Base-by-base conservation (phyloP, 2,329 filamentous ascomycete genomes). In the Pseudocercospora ulei region DNA sequence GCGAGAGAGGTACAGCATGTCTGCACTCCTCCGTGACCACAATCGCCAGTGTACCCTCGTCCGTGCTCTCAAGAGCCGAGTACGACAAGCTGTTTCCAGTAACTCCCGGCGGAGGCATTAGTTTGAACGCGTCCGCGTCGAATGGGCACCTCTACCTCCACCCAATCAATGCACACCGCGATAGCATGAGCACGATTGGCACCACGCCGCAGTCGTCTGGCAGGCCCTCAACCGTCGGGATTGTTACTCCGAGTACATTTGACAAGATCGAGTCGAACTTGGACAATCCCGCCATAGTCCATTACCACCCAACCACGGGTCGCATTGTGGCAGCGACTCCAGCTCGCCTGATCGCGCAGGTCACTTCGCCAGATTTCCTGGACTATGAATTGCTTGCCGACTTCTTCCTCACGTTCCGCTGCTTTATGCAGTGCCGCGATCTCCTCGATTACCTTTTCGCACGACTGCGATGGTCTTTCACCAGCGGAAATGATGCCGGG, bases 301-400 rank as follows among this genome's bases (percentile, higher is more conserved):
- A 84, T 41, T 94, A 92, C 60, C 78, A 83, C 11, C 61, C 77
- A 2, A 65, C 69, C 3, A 76, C 75, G 7, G 77, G 78, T 33
- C 74, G 84, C 26, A 87, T 98, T 12, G 80, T 79, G 18, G 90
- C 90, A 20, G 90, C 90, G 8, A 95, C 86, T 0, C 86, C 88
- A 1, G 79, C 87, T 2, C 80, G 90, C 7, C 76, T 98, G 23
- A 83, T 98, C 34, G 87, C 88, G 7, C 87, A 98, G 63, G 95
- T 98, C 47, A 96, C 90, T 0, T 96, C 90, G 0, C 85, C 90
- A 9, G 86, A 78, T 34, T 95, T 96, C 58, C 76, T 98, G 56
- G 88, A 98, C 60, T 98, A 98, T 59, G 88, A 96, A 55, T 72
- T 98, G 3, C 75, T 98, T 3, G 96, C 90, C 1, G 90, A 98